Base-by-base conservation (phyloP, 2,329 filamentous ascomycete genomes). In the Penicillium corylophilum region DNA sequence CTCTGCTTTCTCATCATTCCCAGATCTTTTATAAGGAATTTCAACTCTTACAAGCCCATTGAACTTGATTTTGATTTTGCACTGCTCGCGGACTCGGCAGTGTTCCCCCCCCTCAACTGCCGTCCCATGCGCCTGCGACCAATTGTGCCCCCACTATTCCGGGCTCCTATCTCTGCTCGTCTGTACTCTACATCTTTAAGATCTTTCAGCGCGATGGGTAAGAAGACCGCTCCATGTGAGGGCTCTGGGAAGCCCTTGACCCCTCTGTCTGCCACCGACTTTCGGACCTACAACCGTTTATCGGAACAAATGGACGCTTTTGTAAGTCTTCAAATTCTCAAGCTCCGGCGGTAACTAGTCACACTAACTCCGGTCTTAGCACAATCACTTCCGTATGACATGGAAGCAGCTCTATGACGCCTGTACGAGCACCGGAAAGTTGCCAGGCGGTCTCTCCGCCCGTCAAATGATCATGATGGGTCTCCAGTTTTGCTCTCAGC, bases 221-320 rank as follows among this genome's bases (percentile, higher is more conserved):
- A 54, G 28, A 53, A 44, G 1, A 53, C 41, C 8, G 7, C 33
- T 2, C 18, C 51, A 10, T 35, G 39, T 8, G 36, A 44, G n/a
- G 40, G 16, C n/a, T 39, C 46, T 5, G 46, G 46, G 12, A 51
- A 55, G 50, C 49, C 73, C 13, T 71, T 88, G 1, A 84, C 87
- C 0, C 83, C 86, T 22, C 77, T 93, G 26, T 84, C 83, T 0
- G 71, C 82, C 1, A 75, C 79, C 50, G 87, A 93, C 50, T 91
- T 89, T 64, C 78, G 77, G 44, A 72, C 78, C 35, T 92, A 87
- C 71, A 91, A 92, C 72, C 78, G 78, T n/a, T 74, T 90, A 64
- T 85, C 88, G 0, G 87, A 88, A 50, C 80, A 82, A 57, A 92
- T 92, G 89, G 81, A 92, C 40, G 75, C 81, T 55, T 91, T 86